Base-by-base conservation (phyloP, 345 rosid genomes). In the Citrus cavaleriei region DNA sequence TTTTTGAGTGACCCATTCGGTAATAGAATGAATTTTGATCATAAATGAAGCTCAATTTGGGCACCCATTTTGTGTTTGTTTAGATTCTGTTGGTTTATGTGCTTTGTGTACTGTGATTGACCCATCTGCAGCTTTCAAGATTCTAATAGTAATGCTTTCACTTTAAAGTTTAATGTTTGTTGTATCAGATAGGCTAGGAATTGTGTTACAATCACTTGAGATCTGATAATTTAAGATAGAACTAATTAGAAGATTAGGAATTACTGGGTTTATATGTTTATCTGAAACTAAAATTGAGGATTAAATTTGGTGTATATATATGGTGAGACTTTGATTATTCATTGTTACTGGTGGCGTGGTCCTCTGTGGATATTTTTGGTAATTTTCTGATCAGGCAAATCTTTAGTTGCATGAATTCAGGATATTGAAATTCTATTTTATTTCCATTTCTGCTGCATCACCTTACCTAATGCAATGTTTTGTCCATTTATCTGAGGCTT, bases 281-380 rank as follows among this genome's bases (percentile, higher is more conserved):
- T 24, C 21, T 27, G 60, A 27, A 60, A 75, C 24, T 38, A 12
- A 18, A 63, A 42, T 42, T 63, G 21, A 37, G 57, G 58, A 49
- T 49, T 64, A 9, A 9, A 21, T 18, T 35, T 35, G 8, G 8
- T 27, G 30, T 22, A 16, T 54, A 54, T 13, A 32, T 54, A 22
- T 76, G 27, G 38, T 35, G 55, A 14, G 73, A 57, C n/a, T 73
- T 35, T 24, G 67, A n/a, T 37, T 60, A 12, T 38, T 73, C 7
- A 37, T 10, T 35, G 30, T 1, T 72, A 5, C 63, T 34, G 76
- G 12, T 37, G 37, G 32, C 3, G 14, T 70, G 61, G 60, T 35
- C 34, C 25, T 6, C 61, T 28, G 18, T 51, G 74, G 74, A 8
- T 71, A 28, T 71, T 57, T 77, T 77, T 68, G 55, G 66, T 55